Evolutionary conservation across 2,329 filamentous ascomycete genomes (phyloP), one percentile per base, ranked within the genome.

Genomic region (Colletotrichum costaricense): DNA sequence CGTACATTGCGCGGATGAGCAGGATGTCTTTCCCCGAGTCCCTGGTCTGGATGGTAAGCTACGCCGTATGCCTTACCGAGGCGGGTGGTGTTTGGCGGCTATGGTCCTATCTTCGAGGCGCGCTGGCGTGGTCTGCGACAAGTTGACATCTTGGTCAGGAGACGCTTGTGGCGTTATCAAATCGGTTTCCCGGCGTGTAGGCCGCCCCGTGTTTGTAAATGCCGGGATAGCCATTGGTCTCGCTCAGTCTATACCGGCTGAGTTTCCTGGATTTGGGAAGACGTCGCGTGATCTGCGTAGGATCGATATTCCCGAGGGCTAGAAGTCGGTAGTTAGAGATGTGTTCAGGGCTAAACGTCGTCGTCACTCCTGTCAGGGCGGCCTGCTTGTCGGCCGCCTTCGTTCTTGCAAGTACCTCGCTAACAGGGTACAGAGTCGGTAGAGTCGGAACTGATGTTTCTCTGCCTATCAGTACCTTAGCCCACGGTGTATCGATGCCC

Each of bases 1-100:
- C n/a, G 26, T 56, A 30, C 22, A 30, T 16, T 24, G 52, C 19
- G 33, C 63, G 52, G 52, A 55, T 38, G 14, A 28, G 22, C 28
- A 65, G 49, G 33, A 8, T 65, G 52, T 5, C 30, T 52, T 56
- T 63, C 52, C 63, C 63, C 63, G 30, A 56, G 5, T n/a, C 54
- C 22, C 33, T 22, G 19, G 52, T 56, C 30, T 14, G 14, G 16
- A 42, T 30, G 52, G 30, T 30, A 42, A 19, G 38, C 38, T 19
- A 42, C 16, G 38, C 38, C 38, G 16, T 19, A 19, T 42, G 28
- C 9, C n/a, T 64, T 14, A 24, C 46, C 14, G 16, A 64, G 49
- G 8, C 30, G 22, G 35, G 49, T 38, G 22, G 22, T 38, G 11
- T 63, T 11, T 33, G 16, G 30, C 49, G 49, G 16, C 24, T 7